Percentiles rank a stretch among this genome's conserved stretches.
These are phyloP conservation scores for Salix udensis DNA, from an alignment of 345 rosid genomes.

Conservation along the genomic window DNA sequence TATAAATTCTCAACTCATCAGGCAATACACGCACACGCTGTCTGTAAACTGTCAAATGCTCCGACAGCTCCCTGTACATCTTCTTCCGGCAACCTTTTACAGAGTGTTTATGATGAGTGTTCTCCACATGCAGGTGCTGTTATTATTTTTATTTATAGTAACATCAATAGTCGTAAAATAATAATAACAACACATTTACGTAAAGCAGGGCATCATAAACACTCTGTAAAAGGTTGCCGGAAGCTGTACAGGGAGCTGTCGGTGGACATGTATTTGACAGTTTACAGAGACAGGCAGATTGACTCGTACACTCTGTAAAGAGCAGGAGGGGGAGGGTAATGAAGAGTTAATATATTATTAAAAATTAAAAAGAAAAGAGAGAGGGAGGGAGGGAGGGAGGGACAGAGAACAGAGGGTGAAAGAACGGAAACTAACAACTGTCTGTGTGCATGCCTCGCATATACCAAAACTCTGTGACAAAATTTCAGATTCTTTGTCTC, in stretches of 20 bases:
- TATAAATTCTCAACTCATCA: too few species aligned
- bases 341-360: background rate
- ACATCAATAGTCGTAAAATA: too few species aligned
- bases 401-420: constrained; percentile 5
- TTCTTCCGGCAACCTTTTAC: constrained; percentile 26
- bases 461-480: constrained; percentile 1
- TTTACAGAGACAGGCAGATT: too few species aligned
- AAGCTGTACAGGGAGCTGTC: too few species aligned
- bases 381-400: background rate
- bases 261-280: too few species aligned
- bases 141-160: background rate
- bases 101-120: background rate
- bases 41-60: background rate
- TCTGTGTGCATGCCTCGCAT: background rate
- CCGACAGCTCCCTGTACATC: constrained; percentile 33
- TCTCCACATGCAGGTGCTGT: background rate
- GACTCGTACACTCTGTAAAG: background rate
- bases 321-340: background rate
- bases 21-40: too few species aligned
- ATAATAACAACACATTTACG: too few species aligned
- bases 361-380: background rate
- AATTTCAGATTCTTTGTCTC: constrained; percentile 10
- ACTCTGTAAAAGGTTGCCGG: too few species aligned
- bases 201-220: too few species aligned
- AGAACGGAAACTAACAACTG: constrained; percentile 19